A percentile compares a stretch with the other conserved stretches of the same genome.
Evolutionary conservation across 2,329 filamentous ascomycete genomes (phyloP).

Genomic region (Moelleriella libera): DNA sequence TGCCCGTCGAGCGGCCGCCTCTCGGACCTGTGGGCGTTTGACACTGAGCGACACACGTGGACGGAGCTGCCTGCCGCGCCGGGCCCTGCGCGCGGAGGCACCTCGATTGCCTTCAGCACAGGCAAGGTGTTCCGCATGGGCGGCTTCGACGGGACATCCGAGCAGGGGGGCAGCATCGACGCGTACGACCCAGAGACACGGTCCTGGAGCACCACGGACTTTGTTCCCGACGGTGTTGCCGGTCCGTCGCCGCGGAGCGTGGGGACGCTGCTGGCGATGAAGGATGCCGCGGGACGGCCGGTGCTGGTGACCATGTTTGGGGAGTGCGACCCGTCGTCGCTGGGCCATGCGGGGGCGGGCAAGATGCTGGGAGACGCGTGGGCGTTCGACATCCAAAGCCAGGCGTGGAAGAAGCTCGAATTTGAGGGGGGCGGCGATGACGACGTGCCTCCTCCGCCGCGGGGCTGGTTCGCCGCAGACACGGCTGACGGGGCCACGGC

Average conservation of each 20-base stretch:
- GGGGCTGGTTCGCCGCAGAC: not conserved
- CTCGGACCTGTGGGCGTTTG: slow-evolving; percentile 47
- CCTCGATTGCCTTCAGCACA: slow-evolving; percentile 16
- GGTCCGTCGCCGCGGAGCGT: not conserved
- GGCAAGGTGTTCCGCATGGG: slow-evolving; percentile 43
- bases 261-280: not conserved
- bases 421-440: not conserved
- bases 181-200: slow-evolving; percentile 15
- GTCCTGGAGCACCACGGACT: not conserved
- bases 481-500: not conserved
- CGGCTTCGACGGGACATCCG: slow-evolving; percentile 46
- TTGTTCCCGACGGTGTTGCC: not conserved
- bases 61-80: slow-evolving; percentile 36
- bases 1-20: slow-evolving; percentile 43
- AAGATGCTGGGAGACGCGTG: slow-evolving; percentile 25
- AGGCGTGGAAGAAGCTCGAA: not conserved
- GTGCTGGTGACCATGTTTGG: slow-evolving; percentile 24
- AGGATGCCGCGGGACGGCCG: slow-evolving; percentile 5
- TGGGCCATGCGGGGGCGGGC: slow-evolving; percentile 24
- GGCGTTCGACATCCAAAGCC: slow-evolving; percentile 20
- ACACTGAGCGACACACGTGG: slow-evolving; percentile 31
- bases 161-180: slow-evolving; percentile 44
- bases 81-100: slow-evolving; percentile 20
- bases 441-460: not conserved
- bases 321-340: slow-evolving; percentile 13